Evolutionary conservation across 2,329 filamentous ascomycete species (phyloP), one percentile per base, ranked within the genome.

Genomic region (Diplocarpon rosae): DNA sequence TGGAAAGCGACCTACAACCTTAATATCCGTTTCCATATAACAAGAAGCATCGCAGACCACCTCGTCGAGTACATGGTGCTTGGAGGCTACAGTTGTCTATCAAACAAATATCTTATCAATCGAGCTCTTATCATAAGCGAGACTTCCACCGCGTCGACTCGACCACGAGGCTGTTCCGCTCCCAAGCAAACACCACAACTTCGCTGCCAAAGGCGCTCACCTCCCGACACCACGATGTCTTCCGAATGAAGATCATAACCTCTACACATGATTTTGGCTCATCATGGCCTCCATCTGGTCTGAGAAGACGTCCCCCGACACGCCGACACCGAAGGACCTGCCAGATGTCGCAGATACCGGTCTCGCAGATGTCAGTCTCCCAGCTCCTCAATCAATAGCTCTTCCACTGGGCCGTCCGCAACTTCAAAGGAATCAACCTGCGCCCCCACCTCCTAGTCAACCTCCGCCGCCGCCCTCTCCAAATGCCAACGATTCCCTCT

Each of bases 401-500:
- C 40, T 53, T 29, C 51, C 59, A 12, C 56, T 53, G 42, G 50
- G 46, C 33, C 58, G 59, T 31, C 59, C 58, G 11, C 56, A 60
- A 39, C 57, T 65, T 34, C 57, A 62, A 44, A 52, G 62, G 30
- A 61, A 67, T 35, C 65, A 65, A 48, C 62, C 63, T 36, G 62
- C 64, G 43, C 56, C 61, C 46, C 57, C 62, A 37, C 62, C 62
- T 31, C 56, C 62, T 10, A 54, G 62, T 39, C 63, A 55, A 47
- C 55, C 62, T 36, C 58, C 56, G 15, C 56, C 58, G 11, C 55
- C 59, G 20, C 59, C 60, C 34, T 36, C 56, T 46, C 48, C 59
- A 11, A 61, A 70, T 68, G 54, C 76, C 59, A 62, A 69, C 17
- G 83, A 89, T 65, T 89, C 84, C 13, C 70, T 90, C 24, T 89